phyloP scores from a whole-genome alignment of 164 flowering plant genomes.

The Aristolochia californica region DNA sequence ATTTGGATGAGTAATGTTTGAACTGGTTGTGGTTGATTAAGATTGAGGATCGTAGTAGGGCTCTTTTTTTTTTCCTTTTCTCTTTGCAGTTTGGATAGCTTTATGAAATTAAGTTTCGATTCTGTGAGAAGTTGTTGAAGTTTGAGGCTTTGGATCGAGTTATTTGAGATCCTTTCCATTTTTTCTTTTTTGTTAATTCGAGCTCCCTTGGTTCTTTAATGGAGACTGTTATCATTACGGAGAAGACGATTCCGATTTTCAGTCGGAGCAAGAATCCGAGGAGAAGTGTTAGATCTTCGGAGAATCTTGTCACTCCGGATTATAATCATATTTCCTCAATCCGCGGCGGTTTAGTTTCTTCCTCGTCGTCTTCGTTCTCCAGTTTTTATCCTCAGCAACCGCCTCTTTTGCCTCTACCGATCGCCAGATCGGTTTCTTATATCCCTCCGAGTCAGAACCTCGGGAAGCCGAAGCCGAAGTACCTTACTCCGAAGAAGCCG shows the following conservation, averaged over 20 bases:
- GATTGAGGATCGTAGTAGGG: too few species aligned
- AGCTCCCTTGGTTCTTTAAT: neutral
- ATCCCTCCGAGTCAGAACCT: neutral
- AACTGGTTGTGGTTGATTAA: too few species aligned
- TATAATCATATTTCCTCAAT: neutral
- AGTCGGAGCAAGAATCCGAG: neutral
- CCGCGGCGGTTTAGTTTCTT: neutral
- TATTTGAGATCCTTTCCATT: neutral
- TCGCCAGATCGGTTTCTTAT: neutral
- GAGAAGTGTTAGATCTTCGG: neutral
- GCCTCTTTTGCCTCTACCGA: conserved; percentile 6
- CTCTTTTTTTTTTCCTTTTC: too few species aligned
- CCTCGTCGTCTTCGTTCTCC: neutral
- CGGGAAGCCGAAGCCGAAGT: neutral
- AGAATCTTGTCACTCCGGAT: neutral
- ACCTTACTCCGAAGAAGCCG: conserved; percentile 1
- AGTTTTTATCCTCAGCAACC: neutral
- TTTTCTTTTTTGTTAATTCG: neutral
- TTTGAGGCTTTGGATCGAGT: neutral
- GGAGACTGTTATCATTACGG: neutral
- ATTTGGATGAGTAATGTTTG: too few species aligned
- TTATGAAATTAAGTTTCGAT: too few species aligned
- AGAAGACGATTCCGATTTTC: neutral
- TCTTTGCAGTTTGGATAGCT: too few species aligned
- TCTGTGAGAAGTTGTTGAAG: too few species aligned